These are phyloP conservation scores for Talaromyces islandicus DNA, from an alignment of 2,329 filamentous ascomycete species.

Conservation along the genomic window DNA sequence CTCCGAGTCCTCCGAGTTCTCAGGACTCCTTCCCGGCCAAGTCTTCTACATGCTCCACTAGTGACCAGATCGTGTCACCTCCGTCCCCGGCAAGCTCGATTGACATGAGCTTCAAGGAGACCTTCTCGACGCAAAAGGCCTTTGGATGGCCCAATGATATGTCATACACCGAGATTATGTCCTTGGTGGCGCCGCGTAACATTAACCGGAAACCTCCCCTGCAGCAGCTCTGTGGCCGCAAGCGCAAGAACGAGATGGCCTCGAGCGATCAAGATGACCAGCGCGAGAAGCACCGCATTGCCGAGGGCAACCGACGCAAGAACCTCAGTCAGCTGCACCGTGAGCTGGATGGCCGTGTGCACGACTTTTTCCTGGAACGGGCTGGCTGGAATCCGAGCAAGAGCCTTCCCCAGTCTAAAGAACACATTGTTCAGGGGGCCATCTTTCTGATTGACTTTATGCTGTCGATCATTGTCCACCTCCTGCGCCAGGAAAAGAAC, in stretches of 20 bases:
- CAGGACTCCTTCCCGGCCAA: conserved; percentile 31
- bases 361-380: conserved; percentile 33
- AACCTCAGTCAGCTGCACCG: conserved; percentile 35
- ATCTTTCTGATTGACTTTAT: conserved; percentile 35
- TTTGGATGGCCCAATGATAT: conserved; percentile 30
- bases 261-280: conserved; percentile 30
- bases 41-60: conserved; percentile 16
- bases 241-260: conserved; percentile 30
- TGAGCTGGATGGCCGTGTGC: conserved; percentile 31
- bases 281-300: conserved; percentile 35
- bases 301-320: conserved; percentile 35
- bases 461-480: conserved; percentile 28
- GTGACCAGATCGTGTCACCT: conserved; percentile 24
- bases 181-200: conserved; percentile 29
- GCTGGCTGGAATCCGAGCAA: conserved; percentile 37
- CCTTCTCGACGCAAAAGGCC: conserved; percentile 23
- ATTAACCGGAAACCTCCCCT: conserved; percentile 34
- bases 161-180: conserved; percentile 26
- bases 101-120: conserved; percentile 31
- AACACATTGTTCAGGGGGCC: conserved; percentile 34
- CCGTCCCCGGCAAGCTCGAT: conserved; percentile 34
- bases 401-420: conserved; percentile 35
- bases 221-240: conserved; percentile 34
- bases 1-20: conserved; percentile 26
- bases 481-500: conserved; percentile 30